A percentile compares a stretch with the other conserved stretches of the same genome.
Conservation (phyloP, 306 rosid genomes). For the Vigna unguiculata region DNA sequence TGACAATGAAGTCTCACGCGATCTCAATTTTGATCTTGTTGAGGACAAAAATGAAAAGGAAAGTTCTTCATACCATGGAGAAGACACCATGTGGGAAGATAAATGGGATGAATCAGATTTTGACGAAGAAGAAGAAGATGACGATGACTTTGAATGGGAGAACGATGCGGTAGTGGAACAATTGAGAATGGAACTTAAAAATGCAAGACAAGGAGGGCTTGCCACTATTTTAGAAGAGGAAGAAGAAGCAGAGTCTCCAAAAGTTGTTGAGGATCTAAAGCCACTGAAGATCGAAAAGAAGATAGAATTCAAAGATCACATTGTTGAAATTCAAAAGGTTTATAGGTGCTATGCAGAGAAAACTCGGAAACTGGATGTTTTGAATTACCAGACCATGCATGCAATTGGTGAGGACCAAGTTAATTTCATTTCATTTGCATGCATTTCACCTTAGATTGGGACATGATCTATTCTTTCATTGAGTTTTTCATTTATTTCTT, state of each 20-base stretch:
- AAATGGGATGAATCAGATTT: slow-evolving; percentile 13
- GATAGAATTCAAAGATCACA: slow-evolving; percentile 59
- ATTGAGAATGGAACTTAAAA: slow-evolving; percentile 63
- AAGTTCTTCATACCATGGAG: slow-evolving; percentile 1
- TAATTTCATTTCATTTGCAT: not conserved
- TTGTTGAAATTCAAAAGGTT: slow-evolving; percentile 66
- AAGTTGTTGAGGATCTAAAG: slow-evolving; percentile 50
- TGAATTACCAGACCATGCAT: slow-evolving; percentile 81
- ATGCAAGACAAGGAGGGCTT: slow-evolving; percentile 71
- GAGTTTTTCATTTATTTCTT: not conserved
- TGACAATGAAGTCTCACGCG: not conserved
- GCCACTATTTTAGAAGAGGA: slow-evolving; percentile 82
- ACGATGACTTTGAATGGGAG: slow-evolving; percentile 54
- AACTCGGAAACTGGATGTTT: slow-evolving; percentile 70
- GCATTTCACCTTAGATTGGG: not conserved
- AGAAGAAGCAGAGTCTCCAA: slow-evolving; percentile 50
- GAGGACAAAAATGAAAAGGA: not conserved
- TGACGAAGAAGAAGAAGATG: slow-evolving; percentile 46
- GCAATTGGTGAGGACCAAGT: slow-evolving; percentile 62
- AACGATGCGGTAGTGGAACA: slow-evolving; percentile 67
- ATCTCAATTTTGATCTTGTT: not conserved
- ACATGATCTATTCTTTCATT: too few species aligned
- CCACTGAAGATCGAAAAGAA: slow-evolving; percentile 64
- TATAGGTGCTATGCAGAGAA: slow-evolving; percentile 64
- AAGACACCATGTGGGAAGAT: slow-evolving; percentile 30